phyloP scores from a whole-genome alignment of 805 yeast species.

The Lipomyces kockii region DNA sequence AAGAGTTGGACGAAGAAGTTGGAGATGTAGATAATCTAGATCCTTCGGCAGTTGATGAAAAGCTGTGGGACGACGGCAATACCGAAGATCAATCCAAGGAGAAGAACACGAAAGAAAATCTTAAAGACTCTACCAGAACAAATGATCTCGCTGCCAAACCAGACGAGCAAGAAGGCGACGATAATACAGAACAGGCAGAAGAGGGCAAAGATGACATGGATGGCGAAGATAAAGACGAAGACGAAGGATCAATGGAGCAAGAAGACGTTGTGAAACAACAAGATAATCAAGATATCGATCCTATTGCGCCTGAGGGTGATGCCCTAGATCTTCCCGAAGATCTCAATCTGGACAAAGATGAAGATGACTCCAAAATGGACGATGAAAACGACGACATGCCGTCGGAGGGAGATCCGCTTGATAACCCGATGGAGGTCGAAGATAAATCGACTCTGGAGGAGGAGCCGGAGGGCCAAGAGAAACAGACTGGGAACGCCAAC shows the following conservation, averaged over 20 bases:
- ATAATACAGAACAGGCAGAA: constrained; percentile 35
- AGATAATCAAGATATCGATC: constrained; percentile 56
- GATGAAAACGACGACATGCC: constrained; percentile 48
- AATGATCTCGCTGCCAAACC: constrained; percentile 33
- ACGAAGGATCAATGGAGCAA: constrained; percentile 43
- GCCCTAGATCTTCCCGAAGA: constrained; percentile 91
- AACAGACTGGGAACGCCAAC: constrained; percentile 42
- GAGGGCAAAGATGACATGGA: constrained; percentile 38
- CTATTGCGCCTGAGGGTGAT: constrained; percentile 79
- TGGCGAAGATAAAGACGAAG: constrained; percentile 43
- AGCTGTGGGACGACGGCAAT: constrained; percentile 46
- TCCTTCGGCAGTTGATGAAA: constrained; percentile 54
- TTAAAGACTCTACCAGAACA: constrained; percentile 30
- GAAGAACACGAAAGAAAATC: constrained; percentile 42
- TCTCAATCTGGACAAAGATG: constrained; percentile 82
- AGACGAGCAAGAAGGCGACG: constrained; percentile 12
- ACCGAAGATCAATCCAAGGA: constrained; percentile 42
- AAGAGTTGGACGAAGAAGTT: constrained; percentile 73
- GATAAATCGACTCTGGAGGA: constrained; percentile 45
- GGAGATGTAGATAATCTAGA: constrained; percentile 36
- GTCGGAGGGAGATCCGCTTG: constrained; percentile 44
- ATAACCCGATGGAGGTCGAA: constrained; percentile 43
- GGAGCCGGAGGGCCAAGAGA: constrained; percentile 43
- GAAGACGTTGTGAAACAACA: constrained; percentile 48
- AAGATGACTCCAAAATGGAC: constrained; percentile 55